A percentile compares a stretch with the other conserved stretches of the same genome.
Evolutionary conservation across 2,329 filamentous ascomycete species (phyloP).

Genomic region (Rhinocladiella similis): DNA sequence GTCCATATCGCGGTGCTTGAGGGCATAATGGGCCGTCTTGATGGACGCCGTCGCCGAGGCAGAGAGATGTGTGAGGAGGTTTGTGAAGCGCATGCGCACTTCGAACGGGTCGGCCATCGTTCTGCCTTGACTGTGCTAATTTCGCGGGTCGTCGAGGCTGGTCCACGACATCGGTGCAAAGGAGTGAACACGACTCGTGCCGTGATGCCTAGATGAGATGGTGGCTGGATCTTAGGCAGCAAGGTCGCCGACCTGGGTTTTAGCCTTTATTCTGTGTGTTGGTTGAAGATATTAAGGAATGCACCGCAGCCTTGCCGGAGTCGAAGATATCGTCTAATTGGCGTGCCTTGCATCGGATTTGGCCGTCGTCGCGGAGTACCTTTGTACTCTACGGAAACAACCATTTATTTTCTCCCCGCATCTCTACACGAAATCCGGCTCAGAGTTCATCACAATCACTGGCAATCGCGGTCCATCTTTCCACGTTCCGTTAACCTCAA

Average conservation of each 20-base stretch:
- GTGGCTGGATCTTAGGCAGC: too few species aligned
- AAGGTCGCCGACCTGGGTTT: background rate
- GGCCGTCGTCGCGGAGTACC: background rate
- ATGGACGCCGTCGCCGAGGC: slow-evolving; percentile 85
- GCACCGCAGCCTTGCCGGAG: background rate
- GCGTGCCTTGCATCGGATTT: slow-evolving; percentile 20
- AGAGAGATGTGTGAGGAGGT: slow-evolving; percentile 84
- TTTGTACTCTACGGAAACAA: background rate
- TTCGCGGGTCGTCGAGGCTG: background rate
- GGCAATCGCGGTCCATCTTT: too few species aligned
- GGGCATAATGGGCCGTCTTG: slow-evolving; percentile 91
- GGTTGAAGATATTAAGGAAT: background rate
- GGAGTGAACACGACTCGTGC: too few species aligned
- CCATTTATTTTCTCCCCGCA: slow-evolving; percentile 7
- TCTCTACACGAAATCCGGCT: background rate
- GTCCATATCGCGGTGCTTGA: slow-evolving; percentile 91
- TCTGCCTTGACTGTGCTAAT: slow-evolving; percentile 19
- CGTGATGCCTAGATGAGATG: too few species aligned
- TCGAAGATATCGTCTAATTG: slow-evolving; percentile 5
- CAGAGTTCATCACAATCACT: background rate
- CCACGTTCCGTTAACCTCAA: too few species aligned
- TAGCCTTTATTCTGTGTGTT: too few species aligned
- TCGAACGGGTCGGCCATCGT: slow-evolving; percentile 87
- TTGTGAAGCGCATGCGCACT: slow-evolving; percentile 95
- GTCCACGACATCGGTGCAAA: too few species aligned